Base-by-base conservation (phyloP, 306 rosid genomes). In the Hippophae tibetana region DNA sequence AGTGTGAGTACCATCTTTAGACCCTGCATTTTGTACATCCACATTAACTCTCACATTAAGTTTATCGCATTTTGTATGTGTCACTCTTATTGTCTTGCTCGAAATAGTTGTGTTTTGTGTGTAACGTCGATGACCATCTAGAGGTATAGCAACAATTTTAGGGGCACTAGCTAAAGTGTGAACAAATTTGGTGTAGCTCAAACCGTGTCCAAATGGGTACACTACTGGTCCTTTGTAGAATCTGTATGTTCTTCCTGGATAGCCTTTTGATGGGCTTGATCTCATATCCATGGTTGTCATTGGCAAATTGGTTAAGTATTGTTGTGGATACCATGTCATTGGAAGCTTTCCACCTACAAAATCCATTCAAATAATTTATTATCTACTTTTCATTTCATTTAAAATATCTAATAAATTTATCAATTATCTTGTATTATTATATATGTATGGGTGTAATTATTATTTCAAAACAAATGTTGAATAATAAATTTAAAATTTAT, bases 221-320 rank as follows among this genome's bases (percentile, higher is more conserved):
- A 90, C 86, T 48, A 83, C 89, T 10, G 85, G 85, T 9, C 96
- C 96, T 11, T 58, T 54, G 76, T 90, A 90, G 69, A 90, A 90
- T 26, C 98, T 56, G 41, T 90, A 90, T 13, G 89, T 87, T 73
- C 98, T 77, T 70, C 96, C 98, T 1, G 98, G 96, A 64, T 87
- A 84, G 41, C 80, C 67, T 44, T 46, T 55, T 3, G 78, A 45
- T 52, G 42, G 51, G 60, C 73, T 76, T 53, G 89, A 51, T 58
- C 98, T 54, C 98, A 85, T 85, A 57, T 75, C 89, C 98, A 90
- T 90, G 23, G 71, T 60, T 58, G 96, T 90, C 94, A 90, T 90
- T 5, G 90, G 70, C 73, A 90, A 54, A 14, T 87, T 84, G 48
- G 49, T 47, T 7, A 90, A 60, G 60, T 87, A 90, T 38, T 67